Conservation (phyloP, 306 rosid species). For the Acacia crassicarpa region DNA sequence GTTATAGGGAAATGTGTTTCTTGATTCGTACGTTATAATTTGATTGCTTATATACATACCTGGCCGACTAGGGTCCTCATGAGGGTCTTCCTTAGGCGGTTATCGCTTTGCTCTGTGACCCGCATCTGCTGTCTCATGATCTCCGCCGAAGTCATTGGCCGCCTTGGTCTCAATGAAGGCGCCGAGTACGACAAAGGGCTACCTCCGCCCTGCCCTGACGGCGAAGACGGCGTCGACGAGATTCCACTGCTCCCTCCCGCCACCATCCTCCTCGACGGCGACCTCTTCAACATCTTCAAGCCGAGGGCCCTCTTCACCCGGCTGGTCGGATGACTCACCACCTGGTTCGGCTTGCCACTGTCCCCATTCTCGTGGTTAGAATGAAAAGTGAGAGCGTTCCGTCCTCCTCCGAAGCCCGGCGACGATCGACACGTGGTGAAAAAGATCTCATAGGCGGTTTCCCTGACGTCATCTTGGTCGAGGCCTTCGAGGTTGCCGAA, state of each 20-base stretch:
- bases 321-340: slow-evolving; percentile 76
- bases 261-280: slow-evolving; percentile 84
- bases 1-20: background rate
- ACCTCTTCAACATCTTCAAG: slow-evolving; percentile 79
- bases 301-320: slow-evolving; percentile 78
- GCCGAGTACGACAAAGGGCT: slow-evolving; percentile 40
- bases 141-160: slow-evolving; percentile 99
- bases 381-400: slow-evolving; percentile 58
- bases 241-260: slow-evolving; percentile 40
- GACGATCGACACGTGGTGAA: slow-evolving; percentile 86
- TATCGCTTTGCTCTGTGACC: slow-evolving; percentile 86
- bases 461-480: slow-evolving; percentile 59
- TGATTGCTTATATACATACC: slow-evolving; percentile 44
- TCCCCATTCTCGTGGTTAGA: slow-evolving; percentile 18
- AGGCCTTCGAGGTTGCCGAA: slow-evolving; percentile 54
- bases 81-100: slow-evolving; percentile 76
- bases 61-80: slow-evolving; percentile 93
- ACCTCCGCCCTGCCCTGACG: slow-evolving; percentile 33
- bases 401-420: slow-evolving; percentile 78
- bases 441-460: slow-evolving; percentile 86
- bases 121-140: slow-evolving; percentile 97
- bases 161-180: slow-evolving; percentile 52
- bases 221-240: slow-evolving; percentile 47
- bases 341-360: slow-evolving; percentile 35
- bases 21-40: background rate